These are phyloP conservation scores for Tylopilus cervinicoccineus DNA, from an alignment of 768 basidiomycete species.

Conservation along the genomic window DNA sequence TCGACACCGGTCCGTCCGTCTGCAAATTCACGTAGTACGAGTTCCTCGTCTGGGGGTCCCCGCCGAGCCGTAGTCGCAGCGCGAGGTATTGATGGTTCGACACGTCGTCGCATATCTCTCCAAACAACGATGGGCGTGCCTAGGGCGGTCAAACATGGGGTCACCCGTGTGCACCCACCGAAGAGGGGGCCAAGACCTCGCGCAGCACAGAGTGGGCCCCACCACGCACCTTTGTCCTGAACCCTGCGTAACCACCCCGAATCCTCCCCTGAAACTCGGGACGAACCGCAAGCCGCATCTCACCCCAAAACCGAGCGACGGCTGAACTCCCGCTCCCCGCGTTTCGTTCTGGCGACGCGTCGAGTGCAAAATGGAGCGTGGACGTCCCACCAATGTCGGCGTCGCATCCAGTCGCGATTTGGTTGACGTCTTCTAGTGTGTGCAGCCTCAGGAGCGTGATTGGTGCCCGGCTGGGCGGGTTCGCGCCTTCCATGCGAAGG, in stretches of 20 bases:
- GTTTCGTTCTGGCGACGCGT: conserved; percentile 46
- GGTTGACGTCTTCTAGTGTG: conserved; percentile 48
- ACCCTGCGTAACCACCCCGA: conserved; percentile 86
- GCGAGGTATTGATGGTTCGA: conserved; percentile 78
- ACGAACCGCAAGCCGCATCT: conserved; percentile 68
- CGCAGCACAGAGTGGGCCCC: neutral
- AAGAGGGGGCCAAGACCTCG: no score
- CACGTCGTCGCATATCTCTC: conserved; percentile 80
- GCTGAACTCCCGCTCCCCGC: conserved; percentile 43
- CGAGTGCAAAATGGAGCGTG: conserved; percentile 71
- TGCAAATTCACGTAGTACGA: conserved; percentile 95
- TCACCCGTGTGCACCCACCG: no score
- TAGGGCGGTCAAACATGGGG: no score
- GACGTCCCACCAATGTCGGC: conserved; percentile 84
- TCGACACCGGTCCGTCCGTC: conserved; percentile 75
- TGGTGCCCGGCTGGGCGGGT: conserved; percentile 57
- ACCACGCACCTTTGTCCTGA: conserved; percentile 71
- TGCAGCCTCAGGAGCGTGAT: conserved; percentile 65
- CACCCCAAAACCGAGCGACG: conserved; percentile 75
- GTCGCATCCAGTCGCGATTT: conserved; percentile 82
- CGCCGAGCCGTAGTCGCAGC: conserved; percentile 72
- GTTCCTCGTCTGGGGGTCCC: conserved; percentile 69
- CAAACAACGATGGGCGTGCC: conserved; percentile 81
- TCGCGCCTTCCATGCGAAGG: conserved; percentile 73
- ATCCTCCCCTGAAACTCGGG: conserved; percentile 64